Evolutionary conservation across 768 basidiomycete species (phyloP), one percentile per base, ranked within the genome.

Genomic region (Naganishia antarctica): DNA sequence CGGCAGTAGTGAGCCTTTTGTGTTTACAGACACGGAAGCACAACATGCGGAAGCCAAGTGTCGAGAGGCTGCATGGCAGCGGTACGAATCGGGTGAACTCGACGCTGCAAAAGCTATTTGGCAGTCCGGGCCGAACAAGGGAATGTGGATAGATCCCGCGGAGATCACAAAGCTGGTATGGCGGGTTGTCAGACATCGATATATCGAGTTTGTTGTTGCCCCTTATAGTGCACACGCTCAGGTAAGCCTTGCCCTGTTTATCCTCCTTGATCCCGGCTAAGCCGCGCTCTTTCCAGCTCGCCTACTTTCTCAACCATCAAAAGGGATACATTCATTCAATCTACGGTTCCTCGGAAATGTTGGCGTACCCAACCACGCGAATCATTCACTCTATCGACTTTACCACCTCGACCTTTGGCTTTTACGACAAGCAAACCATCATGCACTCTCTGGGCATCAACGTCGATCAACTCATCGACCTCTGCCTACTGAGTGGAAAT

Each of bases 161-260:
- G 94, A 98, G 78, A 82, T 98, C n/a, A 89, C 94, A 87, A 85
- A 92, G 74, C 84, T 90, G 81, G 86, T 98, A 7, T 80, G 96
- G 71, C 83, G 93, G 65, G 88, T 93, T 58, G 96, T 98, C 78
- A 86, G 90, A 74, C 89, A 97, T 79, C 82, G 94, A 47, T 90
- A 90, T 70, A 92, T 96, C 64, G 94, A 98, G 79, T 98, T 92
- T 74, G 83, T 98, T 49, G 86, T 97, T 65, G 93, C 96, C 48
- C 96, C 96, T 12, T 98, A 98, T 78, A 81, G 90, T 60, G 87
- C 92, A 37, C 91, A 90, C 87, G 89, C 94, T 47, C 94, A 98
- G 84, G 93, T 93, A 74, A 71, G 87, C 82, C 45, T 6, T 1
- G 18, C 16, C 18, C 18, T 57, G 21, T 2, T 57, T 21, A 23